A percentile compares a stretch with the other conserved stretches of the same genome.
Evolutionary conservation across 2,329 filamentous ascomycete genomes (phyloP).

Genomic region (Sarocladium brachiariae): DNA sequence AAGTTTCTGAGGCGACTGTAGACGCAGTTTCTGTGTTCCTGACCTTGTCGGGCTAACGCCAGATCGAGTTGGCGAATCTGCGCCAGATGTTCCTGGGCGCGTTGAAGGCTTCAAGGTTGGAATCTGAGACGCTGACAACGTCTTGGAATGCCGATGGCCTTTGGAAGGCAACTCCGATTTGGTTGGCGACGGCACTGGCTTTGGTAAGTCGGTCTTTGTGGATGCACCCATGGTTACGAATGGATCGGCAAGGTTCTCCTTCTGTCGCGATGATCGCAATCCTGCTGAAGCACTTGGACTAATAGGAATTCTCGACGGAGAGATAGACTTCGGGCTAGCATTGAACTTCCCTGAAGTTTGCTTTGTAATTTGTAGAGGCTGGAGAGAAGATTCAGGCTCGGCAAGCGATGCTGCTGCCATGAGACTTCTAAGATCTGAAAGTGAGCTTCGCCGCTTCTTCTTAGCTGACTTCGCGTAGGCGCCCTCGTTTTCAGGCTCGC

Average conservation of each 20-base stretch:
- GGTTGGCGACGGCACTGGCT: slow-evolving; percentile 12
- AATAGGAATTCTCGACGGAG: slow-evolving; percentile 45
- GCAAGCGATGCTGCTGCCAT: slow-evolving; percentile 54
- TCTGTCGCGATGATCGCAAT: slow-evolving; percentile 38
- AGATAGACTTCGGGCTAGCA: slow-evolving; percentile 38
- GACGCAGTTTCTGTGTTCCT: slow-evolving; percentile 48
- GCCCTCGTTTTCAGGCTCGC: slow-evolving; percentile 44
- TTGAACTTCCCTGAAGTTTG: slow-evolving; percentile 51
- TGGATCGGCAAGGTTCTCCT: slow-evolving; percentile 35
- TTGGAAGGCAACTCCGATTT: slow-evolving; percentile 18
- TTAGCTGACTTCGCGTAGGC: slow-evolving; percentile 37
- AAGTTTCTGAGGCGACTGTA: slow-evolving; percentile 67
- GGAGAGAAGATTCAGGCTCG: slow-evolving; percentile 27
- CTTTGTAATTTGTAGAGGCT: slow-evolving; percentile 46
- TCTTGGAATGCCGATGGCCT: slow-evolving; percentile 36
- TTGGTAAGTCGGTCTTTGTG: slow-evolving; percentile 11
- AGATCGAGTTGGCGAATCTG: slow-evolving; percentile 22
- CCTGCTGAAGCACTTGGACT: slow-evolving; percentile 36
- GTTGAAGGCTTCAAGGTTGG: slow-evolving; percentile 42
- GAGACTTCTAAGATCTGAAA: slow-evolving; percentile 74
- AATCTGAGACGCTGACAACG: slow-evolving; percentile 46
- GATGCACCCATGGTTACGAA: slow-evolving; percentile 16
- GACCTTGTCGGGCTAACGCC: slow-evolving; percentile 14
- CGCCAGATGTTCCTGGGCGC: slow-evolving; percentile 19
- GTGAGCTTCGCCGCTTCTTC: slow-evolving; percentile 82